Conservation (phyloP, 2,329 filamentous ascomycete genomes). For the Cyphellophora attinorum region DNA sequence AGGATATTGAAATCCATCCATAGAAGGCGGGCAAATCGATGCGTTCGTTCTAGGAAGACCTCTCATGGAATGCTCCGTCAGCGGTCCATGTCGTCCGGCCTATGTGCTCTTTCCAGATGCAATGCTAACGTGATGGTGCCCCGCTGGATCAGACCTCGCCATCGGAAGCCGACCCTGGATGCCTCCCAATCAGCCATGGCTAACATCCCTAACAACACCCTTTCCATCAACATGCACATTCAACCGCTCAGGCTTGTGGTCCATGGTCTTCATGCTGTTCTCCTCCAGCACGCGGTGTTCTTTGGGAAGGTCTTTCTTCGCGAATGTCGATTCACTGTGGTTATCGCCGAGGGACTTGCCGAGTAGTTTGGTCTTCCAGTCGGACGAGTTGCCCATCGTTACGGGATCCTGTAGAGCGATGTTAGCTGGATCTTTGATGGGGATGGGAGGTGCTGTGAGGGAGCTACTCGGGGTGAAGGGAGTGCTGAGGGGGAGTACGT, state of each 20-base stretch:
- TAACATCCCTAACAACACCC: constrained; percentile 34
- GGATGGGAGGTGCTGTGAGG: background rate
- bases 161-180: too few relatives aligned
- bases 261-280: constrained; percentile 27
- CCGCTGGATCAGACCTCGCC: too few relatives aligned
- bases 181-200: constrained; percentile 16
- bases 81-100: too few relatives aligned
- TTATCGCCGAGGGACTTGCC: constrained; percentile 35
- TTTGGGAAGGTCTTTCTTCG: constrained; percentile 36
- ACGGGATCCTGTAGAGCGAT: background rate
- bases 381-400: constrained; percentile 11
- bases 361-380: constrained; percentile 35
- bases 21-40: too few relatives aligned
- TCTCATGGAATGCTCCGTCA: too few relatives aligned
- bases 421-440: background rate
- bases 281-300: constrained; percentile 34
- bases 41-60: too few relatives aligned
- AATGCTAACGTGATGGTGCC: too few relatives aligned
- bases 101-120: too few relatives aligned
- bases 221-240: constrained; percentile 35
- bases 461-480: constrained; percentile 8
- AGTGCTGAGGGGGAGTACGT: constrained; percentile 27
- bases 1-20: constrained; percentile 11
- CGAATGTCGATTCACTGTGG: constrained; percentile 26
- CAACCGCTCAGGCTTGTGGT: constrained; percentile 33